Evolutionary conservation across 768 basidiomycete genomes (phyloP).

Genomic region (Lactarius sp.): DNA sequence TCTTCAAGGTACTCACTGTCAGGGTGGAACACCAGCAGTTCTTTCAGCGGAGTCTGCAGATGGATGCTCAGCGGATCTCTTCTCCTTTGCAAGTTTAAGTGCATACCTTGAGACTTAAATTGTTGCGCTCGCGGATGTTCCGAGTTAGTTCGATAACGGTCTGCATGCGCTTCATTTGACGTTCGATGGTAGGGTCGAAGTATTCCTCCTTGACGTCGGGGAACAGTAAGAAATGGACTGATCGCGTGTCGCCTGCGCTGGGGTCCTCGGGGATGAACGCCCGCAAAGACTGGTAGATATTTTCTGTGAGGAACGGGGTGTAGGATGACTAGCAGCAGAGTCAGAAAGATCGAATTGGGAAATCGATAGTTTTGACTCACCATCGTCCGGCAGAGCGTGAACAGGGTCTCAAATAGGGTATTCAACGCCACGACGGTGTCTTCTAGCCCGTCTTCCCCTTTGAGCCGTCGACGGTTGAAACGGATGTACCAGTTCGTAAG

Average conservation of each 20-base stretch:
- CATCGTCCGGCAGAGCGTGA: slow-evolving; percentile 94
- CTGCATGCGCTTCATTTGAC: slow-evolving; percentile 93
- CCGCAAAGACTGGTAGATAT: slow-evolving; percentile 86
- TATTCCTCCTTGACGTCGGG: slow-evolving; percentile 92
- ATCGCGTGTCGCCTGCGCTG: slow-evolving; percentile 71
- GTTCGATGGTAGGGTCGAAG: slow-evolving; percentile 89
- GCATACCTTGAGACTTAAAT: slow-evolving; percentile 80
- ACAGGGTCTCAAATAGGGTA: slow-evolving; percentile 91
- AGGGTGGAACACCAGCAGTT: slow-evolving; percentile 91
- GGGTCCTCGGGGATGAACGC: slow-evolving; percentile 79
- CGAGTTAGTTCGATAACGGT: slow-evolving; percentile 89
- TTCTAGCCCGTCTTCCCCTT: slow-evolving; percentile 88
- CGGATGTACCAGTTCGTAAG: slow-evolving; percentile 99
- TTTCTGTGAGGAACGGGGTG: slow-evolving; percentile 97
- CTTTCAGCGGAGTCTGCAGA: slow-evolving; percentile 80
- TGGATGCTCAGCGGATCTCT: background rate
- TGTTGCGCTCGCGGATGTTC: slow-evolving; percentile 81
- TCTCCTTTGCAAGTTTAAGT: background rate
- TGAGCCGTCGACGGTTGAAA: slow-evolving; percentile 92
- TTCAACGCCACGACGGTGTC: slow-evolving; percentile 88
- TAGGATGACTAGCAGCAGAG: slow-evolving; percentile 72
- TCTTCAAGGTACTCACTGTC: slow-evolving; percentile 80
- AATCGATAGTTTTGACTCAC: slow-evolving; percentile 41
- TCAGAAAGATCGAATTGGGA: slow-evolving; percentile 6
- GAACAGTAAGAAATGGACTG: slow-evolving; percentile 93